Evolutionary conservation across 371 early-diverging fungal genomes (phyloP).

Genomic region (Mortierella sp.): DNA sequence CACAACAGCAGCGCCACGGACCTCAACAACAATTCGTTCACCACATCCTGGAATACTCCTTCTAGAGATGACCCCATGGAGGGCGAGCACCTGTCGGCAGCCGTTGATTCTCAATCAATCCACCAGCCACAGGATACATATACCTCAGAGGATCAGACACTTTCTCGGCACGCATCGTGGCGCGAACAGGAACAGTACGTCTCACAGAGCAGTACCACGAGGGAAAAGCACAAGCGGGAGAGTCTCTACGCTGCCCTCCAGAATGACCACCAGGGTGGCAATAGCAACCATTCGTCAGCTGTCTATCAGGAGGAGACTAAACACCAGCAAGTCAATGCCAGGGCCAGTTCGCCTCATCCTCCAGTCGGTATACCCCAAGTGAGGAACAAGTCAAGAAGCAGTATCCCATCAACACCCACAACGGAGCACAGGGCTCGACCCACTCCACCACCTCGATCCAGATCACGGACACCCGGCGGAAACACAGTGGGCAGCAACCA

Average conservation of each 20-base stretch:
- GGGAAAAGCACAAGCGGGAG: conserved; percentile 53
- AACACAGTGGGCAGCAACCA: neutral
- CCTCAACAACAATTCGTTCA: conserved; percentile 12
- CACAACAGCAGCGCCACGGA: conserved; percentile 25
- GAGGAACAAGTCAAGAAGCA: conserved; percentile 33
- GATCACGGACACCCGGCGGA: conserved; percentile 43
- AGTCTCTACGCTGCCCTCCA: conserved; percentile 51
- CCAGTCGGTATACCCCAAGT: conserved; percentile 27
- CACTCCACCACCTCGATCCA: conserved; percentile 35
- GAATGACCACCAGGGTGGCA: neutral
- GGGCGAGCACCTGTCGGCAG: neutral
- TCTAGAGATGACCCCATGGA: conserved; percentile 34
- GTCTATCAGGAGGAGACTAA: conserved; percentile 23
- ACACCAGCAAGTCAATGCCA: conserved; percentile 14
- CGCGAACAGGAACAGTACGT: conserved; percentile 31
- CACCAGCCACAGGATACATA: neutral
- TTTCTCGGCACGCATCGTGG: conserved; percentile 20
- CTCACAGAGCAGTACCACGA: conserved; percentile 11
- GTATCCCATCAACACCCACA: conserved; percentile 30
- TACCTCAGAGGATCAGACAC: neutral
- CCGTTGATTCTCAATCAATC: conserved; percentile 2
- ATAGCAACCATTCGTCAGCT: neutral
- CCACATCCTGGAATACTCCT: conserved; percentile 5
- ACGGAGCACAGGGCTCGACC: conserved; percentile 20
- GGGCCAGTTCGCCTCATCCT: conserved; percentile 34